A percentile compares a stretch with the other conserved stretches of the same genome.
These are phyloP conservation scores for Leishmania aethiopica DNA, from an alignment of 208 protist species.

Conservation along the genomic window DNA sequence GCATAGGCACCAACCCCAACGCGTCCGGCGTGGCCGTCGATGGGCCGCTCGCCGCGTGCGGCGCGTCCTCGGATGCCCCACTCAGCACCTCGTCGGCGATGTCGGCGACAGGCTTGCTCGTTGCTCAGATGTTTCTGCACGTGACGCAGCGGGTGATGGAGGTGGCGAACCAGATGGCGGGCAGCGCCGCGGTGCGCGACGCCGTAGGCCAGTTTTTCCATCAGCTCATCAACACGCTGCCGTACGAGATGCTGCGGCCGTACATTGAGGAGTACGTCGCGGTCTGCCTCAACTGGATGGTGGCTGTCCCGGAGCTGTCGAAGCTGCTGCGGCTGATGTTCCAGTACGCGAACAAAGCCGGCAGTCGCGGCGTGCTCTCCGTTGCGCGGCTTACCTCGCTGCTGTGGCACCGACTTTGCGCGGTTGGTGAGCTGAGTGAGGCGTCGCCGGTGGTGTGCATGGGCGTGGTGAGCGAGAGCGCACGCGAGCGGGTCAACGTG, in stretches of 20 bases:
- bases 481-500: constrained; percentile 63
- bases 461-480: constrained; percentile 68
- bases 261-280: constrained; percentile 51
- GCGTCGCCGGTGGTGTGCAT: constrained; percentile 44
- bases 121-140: constrained; percentile 42
- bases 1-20: constrained; percentile 8
- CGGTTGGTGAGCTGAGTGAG: constrained; percentile 46
- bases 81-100: background rate
- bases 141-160: constrained; percentile 50
- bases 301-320: constrained; percentile 55
- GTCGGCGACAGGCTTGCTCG: constrained; percentile 13
- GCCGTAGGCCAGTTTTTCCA: constrained; percentile 58
- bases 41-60: background rate
- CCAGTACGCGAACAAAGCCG: constrained; percentile 65
- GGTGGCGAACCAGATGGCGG: constrained; percentile 32
- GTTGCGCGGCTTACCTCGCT: constrained; percentile 44
- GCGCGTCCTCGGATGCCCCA: background rate
- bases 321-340: constrained; percentile 70
- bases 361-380: constrained; percentile 25
- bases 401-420: constrained; percentile 45
- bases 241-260: constrained; percentile 46
- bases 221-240: constrained; percentile 68
- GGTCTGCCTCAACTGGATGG: constrained; percentile 59
- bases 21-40: constrained; percentile 4
- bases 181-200: constrained; percentile 52